These are phyloP conservation scores for Euphorbia corollata DNA, from an alignment of 441 rosid genomes.

Conservation along the genomic window DNA sequence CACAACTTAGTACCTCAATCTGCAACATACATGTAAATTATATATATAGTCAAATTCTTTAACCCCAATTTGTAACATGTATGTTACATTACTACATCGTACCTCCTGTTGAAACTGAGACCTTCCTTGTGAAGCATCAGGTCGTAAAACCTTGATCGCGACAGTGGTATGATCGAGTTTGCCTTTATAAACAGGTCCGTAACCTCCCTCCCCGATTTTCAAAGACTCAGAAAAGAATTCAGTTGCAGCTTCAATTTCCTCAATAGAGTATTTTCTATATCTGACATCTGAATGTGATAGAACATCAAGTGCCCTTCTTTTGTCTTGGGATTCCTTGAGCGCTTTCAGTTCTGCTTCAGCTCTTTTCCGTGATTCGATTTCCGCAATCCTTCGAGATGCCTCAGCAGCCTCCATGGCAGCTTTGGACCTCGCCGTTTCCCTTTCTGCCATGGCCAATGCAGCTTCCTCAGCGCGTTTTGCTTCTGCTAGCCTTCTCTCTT, in stretches of 20 bases:
- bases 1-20: constrained; percentile 65
- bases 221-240: constrained; percentile 36
- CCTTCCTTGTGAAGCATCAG: constrained; percentile 69
- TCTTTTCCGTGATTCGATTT: constrained; percentile 51
- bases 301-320: constrained; percentile 28
- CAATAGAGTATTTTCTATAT: constrained; percentile 50
- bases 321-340: constrained; percentile 36
- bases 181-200: constrained; percentile 68
- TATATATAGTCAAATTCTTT: too few relatives aligned
- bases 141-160: constrained; percentile 67
- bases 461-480: constrained; percentile 46
- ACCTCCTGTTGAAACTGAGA: constrained; percentile 69
- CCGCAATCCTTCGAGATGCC: constrained; percentile 44
- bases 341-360: constrained; percentile 47
- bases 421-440: constrained; percentile 47
- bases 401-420: constrained; percentile 55
- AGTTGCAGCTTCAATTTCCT: constrained; percentile 63
- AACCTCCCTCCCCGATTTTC: constrained; percentile 83
- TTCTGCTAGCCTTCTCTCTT: constrained; percentile 40
- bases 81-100: neutral
- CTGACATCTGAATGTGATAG: constrained; percentile 20
- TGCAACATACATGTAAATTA: constrained; percentile 13
- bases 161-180: constrained; percentile 52
- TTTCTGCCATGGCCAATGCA: constrained; percentile 48
- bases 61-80: too few relatives aligned